Evolutionary conservation across 352 stramenopile species (phyloP), one percentile per base, ranked within the genome.

Genomic region (Peronospora tabacina): DNA sequence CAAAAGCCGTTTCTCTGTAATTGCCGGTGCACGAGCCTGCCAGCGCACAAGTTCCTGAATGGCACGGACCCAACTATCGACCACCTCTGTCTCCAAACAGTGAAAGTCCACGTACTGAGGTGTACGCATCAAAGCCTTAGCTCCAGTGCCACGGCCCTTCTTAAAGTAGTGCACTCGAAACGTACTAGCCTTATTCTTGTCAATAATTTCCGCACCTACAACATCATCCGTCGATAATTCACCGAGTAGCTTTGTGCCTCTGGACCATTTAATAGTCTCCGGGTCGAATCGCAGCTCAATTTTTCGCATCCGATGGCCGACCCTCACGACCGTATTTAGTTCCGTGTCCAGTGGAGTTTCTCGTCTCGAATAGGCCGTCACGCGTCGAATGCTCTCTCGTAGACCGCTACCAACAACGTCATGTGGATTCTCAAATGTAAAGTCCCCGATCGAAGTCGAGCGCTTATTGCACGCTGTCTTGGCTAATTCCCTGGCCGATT

Each of bases 11-110:
- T 85, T 86, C 55, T 91, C 77, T 0, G 61, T 44, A 44, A 87
- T 68, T 1, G 80, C 71, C 35, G 80, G 80, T 24, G 75, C 72
- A 10, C 80, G 76, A 42, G 80, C 80, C 51, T 90, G 80, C 76
- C 76, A 90, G 44, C 80, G 76, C 42, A 90, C 80, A 6, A 90
- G 74, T 43, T 90, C 80, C 52, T 90, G 80, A 30, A 90, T 85
- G 22, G 73, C 63, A 1, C 55, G 54, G 20, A 88, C 63, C 79
- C 79, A 90, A 42, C 63, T 68, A 16, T 70, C 55, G 4, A 75
- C 51, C 9, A 86, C 62, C 0, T 63, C 55, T 22, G 68, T 57
- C 53, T 72, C 55, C 11, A 69, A 47, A 32, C 56, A 63, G 17
- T 68, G 43, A 40, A 91, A 84, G 43, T 87, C 75, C 13, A 83